Base-by-base conservation (phyloP, 2,329 filamentous ascomycete species). In the Fusarium sp. region DNA sequence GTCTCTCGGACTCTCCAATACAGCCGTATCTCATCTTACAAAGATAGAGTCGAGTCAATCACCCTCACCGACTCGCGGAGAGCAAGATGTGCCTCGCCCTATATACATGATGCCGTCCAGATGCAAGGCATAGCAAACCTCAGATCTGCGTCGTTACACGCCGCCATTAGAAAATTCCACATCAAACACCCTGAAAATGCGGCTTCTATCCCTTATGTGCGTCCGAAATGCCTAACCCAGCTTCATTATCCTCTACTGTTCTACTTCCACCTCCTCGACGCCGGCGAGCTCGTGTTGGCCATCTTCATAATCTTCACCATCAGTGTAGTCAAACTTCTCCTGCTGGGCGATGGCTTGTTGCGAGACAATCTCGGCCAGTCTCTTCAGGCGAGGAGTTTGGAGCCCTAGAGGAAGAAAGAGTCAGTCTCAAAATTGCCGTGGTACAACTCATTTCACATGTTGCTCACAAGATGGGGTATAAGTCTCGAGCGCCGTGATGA, bases 351-450 rank as follows among this genome's bases (percentile, higher is more conserved):
- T 94, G 29, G 95, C 95, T 78, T 99, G 95, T 29, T 93, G 91
- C 33, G 92, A 96, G 43, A 99, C 95, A 65, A 99, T 98, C 79
- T 99, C 95, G n/a, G 95, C 95, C 49, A 99, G 83, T 59, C 95
- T 89, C 83, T 98, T 98, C 61, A 99, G 79, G 61, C 94, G 88
- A 43, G 94, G 94, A 56, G 93, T 97, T 91, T 97, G 93, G 45
- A 97, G 87, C 94, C 92, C 91, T 95, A 57, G 11, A 35, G 39
- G n/a, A 23, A 15, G 15, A 10, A 23, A 15, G 15, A 10, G 54
- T 77, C 70, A 77, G 74, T 74, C 52, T 69, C 29, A 41, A 59
- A 53, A 62, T 57, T 64, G 4, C 0, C 2, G 3, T 4, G 33
- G 15, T 23, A 63, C 41, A 23, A 25, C 11, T 27, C 15, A 11